phyloP scores from a whole-genome alignment of 2,329 filamentous ascomycete species.

The Tetracladium maxilliforme region DNA sequence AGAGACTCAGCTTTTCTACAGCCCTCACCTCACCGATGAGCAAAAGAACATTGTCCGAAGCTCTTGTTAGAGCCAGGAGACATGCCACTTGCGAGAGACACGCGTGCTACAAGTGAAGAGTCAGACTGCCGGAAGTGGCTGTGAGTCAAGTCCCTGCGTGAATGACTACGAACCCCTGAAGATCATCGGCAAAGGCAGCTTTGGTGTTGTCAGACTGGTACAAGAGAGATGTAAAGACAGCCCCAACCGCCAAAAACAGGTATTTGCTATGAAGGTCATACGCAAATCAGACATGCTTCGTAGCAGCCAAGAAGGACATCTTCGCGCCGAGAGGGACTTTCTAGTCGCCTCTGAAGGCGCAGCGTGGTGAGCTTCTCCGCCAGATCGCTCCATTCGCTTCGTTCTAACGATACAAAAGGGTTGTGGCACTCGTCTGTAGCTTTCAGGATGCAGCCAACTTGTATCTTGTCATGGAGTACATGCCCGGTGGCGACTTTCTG shows the following conservation, averaged over 20 bases:
- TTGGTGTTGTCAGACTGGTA: conserved; percentile 81
- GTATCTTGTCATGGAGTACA: conserved; percentile 96
- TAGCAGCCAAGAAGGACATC: conserved; percentile 81
- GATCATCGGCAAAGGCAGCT: conserved; percentile 82
- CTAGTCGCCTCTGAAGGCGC: conserved; percentile 81
- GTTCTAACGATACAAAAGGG: conserved; percentile 29
- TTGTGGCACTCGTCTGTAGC: conserved; percentile 74
- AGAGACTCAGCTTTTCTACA: no score
- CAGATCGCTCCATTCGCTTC: background rate
- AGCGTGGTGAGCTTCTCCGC: conserved; percentile 39
- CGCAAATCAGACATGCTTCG: conserved; percentile 85
- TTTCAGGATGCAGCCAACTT: conserved; percentile 78
- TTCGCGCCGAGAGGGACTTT: conserved; percentile 84
- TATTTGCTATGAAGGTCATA: conserved; percentile 96
- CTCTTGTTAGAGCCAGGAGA: no score
- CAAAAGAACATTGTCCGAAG: no score
- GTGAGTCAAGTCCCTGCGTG: no score
- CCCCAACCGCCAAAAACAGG: conserved; percentile 27
- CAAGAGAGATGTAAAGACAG: conserved; percentile 36
- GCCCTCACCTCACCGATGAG: no score
- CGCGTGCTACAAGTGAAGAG: conserved; percentile 60
- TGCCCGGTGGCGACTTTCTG: conserved; percentile 91
- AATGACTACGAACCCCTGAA: conserved; percentile 71
- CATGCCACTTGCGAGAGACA: no score
- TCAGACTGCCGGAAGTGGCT: conserved; percentile 28